phyloP scores from a whole-genome alignment of 192 early-diverging fungal species.

The Phlyctochytrium planicorne region DNA sequence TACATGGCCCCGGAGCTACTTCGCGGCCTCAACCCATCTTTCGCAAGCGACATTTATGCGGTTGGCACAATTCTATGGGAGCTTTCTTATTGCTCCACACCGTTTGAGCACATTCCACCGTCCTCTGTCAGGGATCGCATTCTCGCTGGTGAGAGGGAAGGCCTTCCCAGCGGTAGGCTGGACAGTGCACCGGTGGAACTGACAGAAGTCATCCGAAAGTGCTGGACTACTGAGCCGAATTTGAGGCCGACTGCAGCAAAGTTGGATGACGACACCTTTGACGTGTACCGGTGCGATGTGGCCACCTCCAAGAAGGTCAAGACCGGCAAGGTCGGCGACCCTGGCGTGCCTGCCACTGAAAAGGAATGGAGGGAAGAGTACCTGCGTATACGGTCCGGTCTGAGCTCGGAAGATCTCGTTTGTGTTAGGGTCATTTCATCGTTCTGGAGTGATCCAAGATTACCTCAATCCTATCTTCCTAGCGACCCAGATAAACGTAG shows the following conservation, averaged over 20 bases:
- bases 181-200: neutral
- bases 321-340: neutral
- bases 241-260: neutral
- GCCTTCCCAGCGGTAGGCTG: neutral
- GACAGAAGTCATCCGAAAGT: neutral
- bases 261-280: neutral
- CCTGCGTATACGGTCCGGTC: neutral
- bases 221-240: neutral
- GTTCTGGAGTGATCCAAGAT: no score
- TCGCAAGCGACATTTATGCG: neutral
- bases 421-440: no score
- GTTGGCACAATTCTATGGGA: slow-evolving; percentile 2
- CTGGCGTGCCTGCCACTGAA: neutral
- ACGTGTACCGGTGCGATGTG: neutral
- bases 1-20: neutral
- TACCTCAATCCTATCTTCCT: no score
- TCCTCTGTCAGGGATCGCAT: neutral
- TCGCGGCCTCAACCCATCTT: neutral
- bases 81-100: neutral
- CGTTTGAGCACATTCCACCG: slow-evolving; percentile 2
- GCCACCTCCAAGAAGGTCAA: no score
- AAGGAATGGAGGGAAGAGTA: neutral
- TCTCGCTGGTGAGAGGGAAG: neutral
- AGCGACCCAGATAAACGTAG: no score
- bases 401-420: neutral